Evolutionary conservation across 2,329 filamentous ascomycete genomes (phyloP).

Genomic region (Cytospora piceicola): DNA sequence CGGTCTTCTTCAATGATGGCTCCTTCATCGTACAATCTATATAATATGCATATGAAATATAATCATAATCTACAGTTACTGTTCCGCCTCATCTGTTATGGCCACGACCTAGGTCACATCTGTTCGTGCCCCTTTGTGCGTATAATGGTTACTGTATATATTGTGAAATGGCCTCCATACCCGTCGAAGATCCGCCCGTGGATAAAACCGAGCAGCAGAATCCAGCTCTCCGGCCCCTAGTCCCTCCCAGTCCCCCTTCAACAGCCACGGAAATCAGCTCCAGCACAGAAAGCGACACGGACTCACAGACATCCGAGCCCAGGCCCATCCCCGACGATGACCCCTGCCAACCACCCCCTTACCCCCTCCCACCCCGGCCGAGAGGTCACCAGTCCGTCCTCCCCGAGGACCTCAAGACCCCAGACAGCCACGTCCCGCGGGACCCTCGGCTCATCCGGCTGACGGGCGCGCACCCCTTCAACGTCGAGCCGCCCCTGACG

Average conservation of each 20-base stretch:
- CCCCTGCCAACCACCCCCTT: constrained; percentile 35
- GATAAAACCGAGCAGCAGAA: neutral
- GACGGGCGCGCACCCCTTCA: constrained; percentile 89
- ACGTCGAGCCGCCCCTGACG: constrained; percentile 81
- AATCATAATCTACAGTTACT: too few relatives aligned
- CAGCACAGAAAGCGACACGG: constrained; percentile 39
- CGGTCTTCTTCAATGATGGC: too few relatives aligned
- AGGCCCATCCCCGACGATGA: constrained; percentile 32
- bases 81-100: too few relatives aligned
- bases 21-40: too few relatives aligned
- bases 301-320: constrained; percentile 32
- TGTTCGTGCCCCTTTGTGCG: neutral
- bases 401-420: constrained; percentile 78
- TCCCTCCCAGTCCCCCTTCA: neutral
- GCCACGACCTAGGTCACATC: neutral
- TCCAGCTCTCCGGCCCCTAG: neutral
- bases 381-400: constrained; percentile 65
- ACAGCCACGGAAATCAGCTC: neutral
- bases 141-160: neutral
- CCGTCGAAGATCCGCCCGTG: too few relatives aligned
- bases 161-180: neutral
- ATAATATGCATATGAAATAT: too few relatives aligned
- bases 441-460: constrained; percentile 82
- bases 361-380: constrained; percentile 67
- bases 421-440: constrained; percentile 78